Percentiles rank a stretch among this genome's conserved stretches.
These are phyloP conservation scores for Talaromyces sp. DNA, from an alignment of 2,329 filamentous ascomycete genomes.

Conservation along the genomic window DNA sequence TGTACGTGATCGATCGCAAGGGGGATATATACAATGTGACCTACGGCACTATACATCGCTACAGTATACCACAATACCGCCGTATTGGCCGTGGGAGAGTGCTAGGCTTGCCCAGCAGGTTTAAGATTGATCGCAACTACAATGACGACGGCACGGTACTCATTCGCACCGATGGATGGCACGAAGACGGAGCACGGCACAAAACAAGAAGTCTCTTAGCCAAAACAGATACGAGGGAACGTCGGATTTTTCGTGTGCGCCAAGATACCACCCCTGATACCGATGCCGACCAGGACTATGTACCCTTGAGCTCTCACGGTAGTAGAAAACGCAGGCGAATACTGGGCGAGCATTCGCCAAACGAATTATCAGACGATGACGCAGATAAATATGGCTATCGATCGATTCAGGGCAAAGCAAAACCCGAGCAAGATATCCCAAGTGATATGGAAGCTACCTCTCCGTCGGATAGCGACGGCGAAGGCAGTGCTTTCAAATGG, in stretches of 20 bases:
- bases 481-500: constrained; percentile 29
- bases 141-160: constrained; percentile 36
- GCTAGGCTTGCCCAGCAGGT: constrained; percentile 58
- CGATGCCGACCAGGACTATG: constrained; percentile 27
- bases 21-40: constrained; percentile 72
- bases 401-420: constrained; percentile 62
- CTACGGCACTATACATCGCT: constrained; percentile 70
- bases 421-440: constrained; percentile 40
- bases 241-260: constrained; percentile 23
- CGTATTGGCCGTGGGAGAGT: constrained; percentile 66
- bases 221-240: constrained; percentile 18
- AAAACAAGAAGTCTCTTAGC: constrained; percentile 41
- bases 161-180: constrained; percentile 24
- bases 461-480: constrained; percentile 42
- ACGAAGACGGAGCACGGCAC: constrained; percentile 42
- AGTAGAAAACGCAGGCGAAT: constrained; percentile 39
- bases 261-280: constrained; percentile 16
- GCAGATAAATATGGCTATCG: constrained; percentile 57
- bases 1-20: constrained; percentile 64
- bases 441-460: constrained; percentile 48
- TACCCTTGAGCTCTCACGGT: constrained; percentile 23
- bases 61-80: constrained; percentile 66
- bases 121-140: constrained; percentile 64
- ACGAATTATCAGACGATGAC: constrained; percentile 33
- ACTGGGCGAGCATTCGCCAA: constrained; percentile 16